Evolutionary conservation across 129 eudicot genomes (phyloP).

Genomic region (sunflower (Helianthus annuus)): HanXRQr2.0-SUNRISE NC_035433.2:37191049-37191548

Average conservation of each 20-base stretch:
- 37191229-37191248: conserved; percentile 5
- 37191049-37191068: background rate
- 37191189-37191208: background rate
- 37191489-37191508: no score
- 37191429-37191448: background rate
- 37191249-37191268: background rate
- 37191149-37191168: conserved; percentile 53
- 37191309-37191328: no score
- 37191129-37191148: conserved; percentile 56
- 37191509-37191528: background rate
- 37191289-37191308: no score
- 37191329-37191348: background rate
- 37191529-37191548: background rate
- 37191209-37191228: background rate
- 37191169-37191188: background rate
- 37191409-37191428: background rate
- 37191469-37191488: no score
- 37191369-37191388: background rate
- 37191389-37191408: background rate
- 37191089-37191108: conserved; percentile 95
- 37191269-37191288: no score
- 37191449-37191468: no score
- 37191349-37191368: background rate
- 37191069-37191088: conserved; percentile 65
- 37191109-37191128: conserved; percentile 90